Percentiles rank a stretch among this genome's conserved stretches.
These are phyloP conservation scores for Bolboschoenoplectus hybrid DNA, from an alignment of 202 grass and related monocot genomes.

Conservation along the genomic window DNA sequence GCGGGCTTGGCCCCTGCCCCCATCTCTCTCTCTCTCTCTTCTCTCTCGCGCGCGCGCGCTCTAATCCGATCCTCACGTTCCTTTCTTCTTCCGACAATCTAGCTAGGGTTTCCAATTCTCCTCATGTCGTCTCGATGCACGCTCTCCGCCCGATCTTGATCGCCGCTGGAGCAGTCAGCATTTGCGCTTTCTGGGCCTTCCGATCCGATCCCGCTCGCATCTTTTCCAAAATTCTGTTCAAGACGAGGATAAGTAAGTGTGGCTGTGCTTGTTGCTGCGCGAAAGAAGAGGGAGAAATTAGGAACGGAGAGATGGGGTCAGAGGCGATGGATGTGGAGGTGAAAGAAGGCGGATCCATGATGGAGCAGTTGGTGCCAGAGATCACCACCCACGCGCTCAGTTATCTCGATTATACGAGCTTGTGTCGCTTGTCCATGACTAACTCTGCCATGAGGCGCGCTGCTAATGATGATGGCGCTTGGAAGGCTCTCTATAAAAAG, in stretches of 20 bases:
- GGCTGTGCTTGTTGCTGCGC: conserved; percentile 44
- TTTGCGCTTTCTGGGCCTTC: conserved; percentile 60
- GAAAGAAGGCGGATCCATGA: conserved; percentile 67
- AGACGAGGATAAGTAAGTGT: neutral
- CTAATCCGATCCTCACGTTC: conserved; percentile 53
- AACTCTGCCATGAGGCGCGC: conserved; percentile 94
- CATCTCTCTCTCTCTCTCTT: neutral
- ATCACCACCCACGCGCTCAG: conserved; percentile 95
- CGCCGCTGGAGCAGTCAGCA: conserved; percentile 64
- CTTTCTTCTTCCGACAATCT: conserved; percentile 28
- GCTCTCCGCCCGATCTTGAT: conserved; percentile 64
- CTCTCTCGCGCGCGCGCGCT: neutral
- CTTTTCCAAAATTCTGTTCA: conserved; percentile 21
- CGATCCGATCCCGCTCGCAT: conserved; percentile 32
- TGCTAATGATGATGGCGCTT: conserved; percentile 92
- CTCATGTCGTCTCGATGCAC: conserved; percentile 63
- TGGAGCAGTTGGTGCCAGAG: conserved; percentile 98
- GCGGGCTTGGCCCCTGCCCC: neutral
- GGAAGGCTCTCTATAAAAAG: conserved; percentile 92
- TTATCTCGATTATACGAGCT: conserved; percentile 92
- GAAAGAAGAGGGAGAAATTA: conserved; percentile 50
- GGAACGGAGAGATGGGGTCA: conserved; percentile 46
- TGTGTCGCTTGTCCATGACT: conserved; percentile 96
- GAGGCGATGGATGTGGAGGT: conserved; percentile 45
- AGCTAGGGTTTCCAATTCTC: conserved; percentile 42